A percentile compares a stretch with the other conserved stretches of the same genome.
Conservation (phyloP, 176 grass and related monocot genomes). For the Triticum timopheevii region DNA sequence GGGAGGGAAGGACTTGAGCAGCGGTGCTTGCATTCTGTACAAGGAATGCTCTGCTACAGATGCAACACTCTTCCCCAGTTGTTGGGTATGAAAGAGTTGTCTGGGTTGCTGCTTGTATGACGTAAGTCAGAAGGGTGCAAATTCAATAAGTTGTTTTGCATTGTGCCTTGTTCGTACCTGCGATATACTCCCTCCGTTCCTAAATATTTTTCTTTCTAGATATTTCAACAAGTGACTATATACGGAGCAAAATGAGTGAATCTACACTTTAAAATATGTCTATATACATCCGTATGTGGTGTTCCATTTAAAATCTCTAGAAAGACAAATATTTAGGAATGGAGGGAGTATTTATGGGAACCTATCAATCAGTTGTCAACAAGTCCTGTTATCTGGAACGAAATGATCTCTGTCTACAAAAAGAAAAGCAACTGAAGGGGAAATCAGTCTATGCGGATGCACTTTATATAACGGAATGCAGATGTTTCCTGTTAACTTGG, state of each 20-base stretch:
- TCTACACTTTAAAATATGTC: too few species aligned
- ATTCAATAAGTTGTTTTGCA: slow-evolving; percentile 13
- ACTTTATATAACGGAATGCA: background rate
- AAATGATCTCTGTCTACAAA: background rate
- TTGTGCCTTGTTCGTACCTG: background rate
- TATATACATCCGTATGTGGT: too few species aligned
- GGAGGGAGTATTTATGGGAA: background rate
- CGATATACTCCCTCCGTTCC: background rate
- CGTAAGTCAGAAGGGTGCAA: background rate
- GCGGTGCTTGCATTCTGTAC: background rate
- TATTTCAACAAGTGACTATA: too few species aligned
- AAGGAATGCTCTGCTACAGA: background rate
- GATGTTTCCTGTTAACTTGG: background rate
- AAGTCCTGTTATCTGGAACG: background rate
- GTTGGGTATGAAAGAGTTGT: slow-evolving; percentile 3
- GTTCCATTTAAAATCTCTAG: too few species aligned
- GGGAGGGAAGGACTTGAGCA: background rate
- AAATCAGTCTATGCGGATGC: background rate
- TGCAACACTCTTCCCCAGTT: background rate
- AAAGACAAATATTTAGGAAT: too few species aligned
- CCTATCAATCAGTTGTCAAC: background rate
- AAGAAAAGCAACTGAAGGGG: background rate
- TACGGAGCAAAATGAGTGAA: too few species aligned
- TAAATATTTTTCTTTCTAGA: too few species aligned
- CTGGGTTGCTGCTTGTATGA: background rate